Percentiles rank a stretch among this genome's conserved stretches.
Conservation (phyloP, 768 basidiomycete genomes). For the Russula dissimulans region DNA sequence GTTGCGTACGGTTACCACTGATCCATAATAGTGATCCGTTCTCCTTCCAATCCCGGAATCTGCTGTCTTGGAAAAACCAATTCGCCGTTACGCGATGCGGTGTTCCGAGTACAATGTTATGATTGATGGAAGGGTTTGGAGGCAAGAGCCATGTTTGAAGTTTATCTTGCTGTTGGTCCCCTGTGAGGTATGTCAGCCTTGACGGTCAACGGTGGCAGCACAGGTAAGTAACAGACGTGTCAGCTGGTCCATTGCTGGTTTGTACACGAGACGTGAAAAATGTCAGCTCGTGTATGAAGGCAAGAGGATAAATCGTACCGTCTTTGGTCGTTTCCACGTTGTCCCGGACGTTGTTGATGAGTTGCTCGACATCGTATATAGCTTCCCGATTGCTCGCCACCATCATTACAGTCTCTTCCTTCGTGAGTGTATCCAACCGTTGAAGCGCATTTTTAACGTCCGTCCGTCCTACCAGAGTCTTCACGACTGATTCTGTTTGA, state of each 20-base stretch:
- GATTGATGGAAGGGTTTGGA: neutral
- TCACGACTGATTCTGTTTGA: neutral
- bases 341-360: too few species aligned
- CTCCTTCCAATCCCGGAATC: too few species aligned
- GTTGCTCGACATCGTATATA: neutral
- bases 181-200: neutral
- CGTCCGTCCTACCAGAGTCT: neutral
- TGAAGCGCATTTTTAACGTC: neutral
- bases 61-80: too few species aligned
- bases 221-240: neutral
- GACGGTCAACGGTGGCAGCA: neutral
- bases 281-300: neutral
- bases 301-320: neutral
- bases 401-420: neutral
- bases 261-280: fast-evolving
- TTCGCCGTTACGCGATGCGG: neutral
- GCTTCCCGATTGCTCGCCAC: neutral
- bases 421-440: neutral
- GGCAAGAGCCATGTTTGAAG: neutral
- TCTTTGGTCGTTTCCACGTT: neutral
- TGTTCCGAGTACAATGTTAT: neutral
- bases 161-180: too few species aligned
- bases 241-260: neutral
- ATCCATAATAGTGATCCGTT: neutral
- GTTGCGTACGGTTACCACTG: neutral